A percentile compares a stretch with the other conserved stretches of the same genome.
These are phyloP conservation scores for Paecilomyces fulvus DNA, from an alignment of 2,329 filamentous ascomycete species.

Conservation along the genomic window DNA sequence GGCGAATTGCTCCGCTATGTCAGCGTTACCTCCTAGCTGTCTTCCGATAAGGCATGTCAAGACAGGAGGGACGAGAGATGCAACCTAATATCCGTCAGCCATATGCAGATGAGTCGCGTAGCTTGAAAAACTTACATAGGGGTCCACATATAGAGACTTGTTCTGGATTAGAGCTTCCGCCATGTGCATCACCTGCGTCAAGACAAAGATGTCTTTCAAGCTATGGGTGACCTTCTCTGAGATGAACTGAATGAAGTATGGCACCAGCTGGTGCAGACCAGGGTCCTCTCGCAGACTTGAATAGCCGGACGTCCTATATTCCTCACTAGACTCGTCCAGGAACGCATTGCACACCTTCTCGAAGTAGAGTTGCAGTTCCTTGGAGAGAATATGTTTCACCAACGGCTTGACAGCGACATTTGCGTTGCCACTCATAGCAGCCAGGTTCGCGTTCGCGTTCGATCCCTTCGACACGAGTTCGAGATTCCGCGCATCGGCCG, in stretches of 20 bases:
- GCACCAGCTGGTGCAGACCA: conserved; percentile 86
- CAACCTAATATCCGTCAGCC: conserved; percentile 32
- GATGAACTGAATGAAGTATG: conserved; percentile 94
- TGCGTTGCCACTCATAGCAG: conserved; percentile 74
- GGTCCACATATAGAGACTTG: conserved; percentile 64
- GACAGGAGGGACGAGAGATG: conserved; percentile 70
- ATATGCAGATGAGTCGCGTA: neutral
- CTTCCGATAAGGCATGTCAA: conserved; percentile 85
- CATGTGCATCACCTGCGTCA: conserved; percentile 88
- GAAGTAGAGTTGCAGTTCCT: conserved; percentile 94
- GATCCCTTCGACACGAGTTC: conserved; percentile 86
- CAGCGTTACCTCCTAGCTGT: conserved; percentile 56
- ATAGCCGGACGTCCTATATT: conserved; percentile 76
- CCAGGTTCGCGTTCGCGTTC: conserved; percentile 75
- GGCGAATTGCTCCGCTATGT: conserved; percentile 57
- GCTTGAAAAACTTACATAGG: conserved; percentile 43
- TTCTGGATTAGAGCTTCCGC: conserved; percentile 78
- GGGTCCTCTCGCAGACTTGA: conserved; percentile 82
- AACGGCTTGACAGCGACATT: conserved; percentile 77
- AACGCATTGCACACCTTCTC: conserved; percentile 88
- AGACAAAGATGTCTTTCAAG: conserved; percentile 78
- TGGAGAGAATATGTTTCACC: conserved; percentile 92
- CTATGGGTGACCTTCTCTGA: conserved; percentile 93
- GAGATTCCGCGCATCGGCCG: conserved; percentile 70
- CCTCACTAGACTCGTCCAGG: conserved; percentile 77